Percentiles rank a stretch among this genome's conserved stretches.
phyloP scores from a whole-genome alignment of 805 yeast species.

The Barnettozyma siamensis region DNA sequence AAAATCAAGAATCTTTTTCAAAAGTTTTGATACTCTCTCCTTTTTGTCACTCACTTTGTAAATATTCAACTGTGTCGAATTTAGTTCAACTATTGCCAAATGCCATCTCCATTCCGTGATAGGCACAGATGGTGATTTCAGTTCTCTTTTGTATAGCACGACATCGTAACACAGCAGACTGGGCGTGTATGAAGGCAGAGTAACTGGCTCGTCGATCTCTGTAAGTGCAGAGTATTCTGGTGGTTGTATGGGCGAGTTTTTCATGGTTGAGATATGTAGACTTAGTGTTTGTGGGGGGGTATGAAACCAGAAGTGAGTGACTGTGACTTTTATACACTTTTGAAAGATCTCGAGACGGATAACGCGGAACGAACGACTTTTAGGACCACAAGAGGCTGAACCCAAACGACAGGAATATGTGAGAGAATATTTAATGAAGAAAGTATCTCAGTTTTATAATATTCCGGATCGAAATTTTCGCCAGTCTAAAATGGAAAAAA shows the following conservation, averaged over 20 bases:
- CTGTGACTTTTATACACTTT: no score
- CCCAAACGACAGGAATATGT: no score
- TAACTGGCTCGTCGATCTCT: neutral
- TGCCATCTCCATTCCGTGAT: slow-evolving; percentile 12
- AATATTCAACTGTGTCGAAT: slow-evolving; percentile 13
- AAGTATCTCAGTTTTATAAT: no score
- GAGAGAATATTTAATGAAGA: no score
- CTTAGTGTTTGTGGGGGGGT: no score
- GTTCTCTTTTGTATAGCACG: slow-evolving; percentile 8
- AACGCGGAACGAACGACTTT: no score
- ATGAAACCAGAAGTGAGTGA: no score
- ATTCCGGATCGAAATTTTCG: no score
- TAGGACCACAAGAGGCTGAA: no score
- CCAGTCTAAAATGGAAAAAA: no score
- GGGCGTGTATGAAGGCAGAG: slow-evolving; percentile 5
- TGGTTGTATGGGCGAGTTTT: neutral
- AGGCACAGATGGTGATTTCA: slow-evolving; percentile 9
- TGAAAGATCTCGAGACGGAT: no score
- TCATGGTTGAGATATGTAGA: no score
- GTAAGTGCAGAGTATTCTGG: neutral
- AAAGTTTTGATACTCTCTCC: neutral
- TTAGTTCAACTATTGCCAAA: slow-evolving; percentile 8
- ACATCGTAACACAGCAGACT: slow-evolving; percentile 4
- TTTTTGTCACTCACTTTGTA: slow-evolving; percentile 4
- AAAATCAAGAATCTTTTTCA: slow-evolving; percentile 3